These are phyloP conservation scores for Myrmaecium sp. DNA, from an alignment of 2,329 filamentous ascomycete species.

Conservation along the genomic window DNA sequence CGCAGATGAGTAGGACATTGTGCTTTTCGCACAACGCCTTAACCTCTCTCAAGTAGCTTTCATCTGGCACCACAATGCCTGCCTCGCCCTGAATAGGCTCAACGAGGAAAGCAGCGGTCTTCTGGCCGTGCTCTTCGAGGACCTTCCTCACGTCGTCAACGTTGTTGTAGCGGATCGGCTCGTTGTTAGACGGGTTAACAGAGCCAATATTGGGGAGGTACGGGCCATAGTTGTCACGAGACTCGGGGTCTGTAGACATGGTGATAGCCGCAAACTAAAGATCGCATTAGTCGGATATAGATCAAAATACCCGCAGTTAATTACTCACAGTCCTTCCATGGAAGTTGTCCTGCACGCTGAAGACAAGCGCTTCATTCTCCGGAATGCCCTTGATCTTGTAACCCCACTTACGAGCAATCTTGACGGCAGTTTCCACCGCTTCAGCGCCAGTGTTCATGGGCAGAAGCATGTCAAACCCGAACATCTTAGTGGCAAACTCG, in stretches of 20 bases:
- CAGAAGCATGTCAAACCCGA: conserved; percentile 94
- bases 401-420: conserved; percentile 93
- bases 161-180: conserved; percentile 73
- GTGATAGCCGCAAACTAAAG: conserved; percentile 79
- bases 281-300: not conserved
- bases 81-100: conserved; percentile 97
- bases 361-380: conserved; percentile 65
- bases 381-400: conserved; percentile 92
- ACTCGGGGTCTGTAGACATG: conserved; percentile 88
- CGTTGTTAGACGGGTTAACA: conserved; percentile 54
- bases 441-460: conserved; percentile 98
- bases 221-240: conserved; percentile 89
- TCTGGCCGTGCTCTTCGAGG: conserved; percentile 62
- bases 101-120: conserved; percentile 82
- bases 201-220: conserved; percentile 83
- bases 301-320: no score
- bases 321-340: conserved; percentile 74
- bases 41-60: conserved; percentile 67
- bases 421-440: conserved; percentile 88
- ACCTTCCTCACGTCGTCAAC: conserved; percentile 62
- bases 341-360: conserved; percentile 83
- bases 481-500: conserved; percentile 73
- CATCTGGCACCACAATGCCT: conserved; percentile 85
- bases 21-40: conserved; percentile 81
- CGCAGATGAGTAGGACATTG: conserved; percentile 89